Conservation (phyloP, 2,329 filamentous ascomycete species). For the Xylariaceae sp. region DNA sequence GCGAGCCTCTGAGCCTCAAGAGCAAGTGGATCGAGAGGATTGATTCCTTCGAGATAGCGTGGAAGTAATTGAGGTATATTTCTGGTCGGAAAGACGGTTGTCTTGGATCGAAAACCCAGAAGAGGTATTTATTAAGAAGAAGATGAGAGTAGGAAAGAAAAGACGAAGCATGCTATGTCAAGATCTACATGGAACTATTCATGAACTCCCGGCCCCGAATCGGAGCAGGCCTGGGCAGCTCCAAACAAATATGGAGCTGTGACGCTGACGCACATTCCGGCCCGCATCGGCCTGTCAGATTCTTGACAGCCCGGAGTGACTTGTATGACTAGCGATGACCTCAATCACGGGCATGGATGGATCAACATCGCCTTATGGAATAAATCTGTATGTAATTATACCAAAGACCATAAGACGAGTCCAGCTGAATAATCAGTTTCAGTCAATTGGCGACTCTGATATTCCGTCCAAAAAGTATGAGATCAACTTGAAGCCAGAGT, state of each 20-base stretch:
- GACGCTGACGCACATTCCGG: not conserved
- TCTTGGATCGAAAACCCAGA: not conserved
- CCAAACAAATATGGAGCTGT: not conserved
- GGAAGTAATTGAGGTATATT: not conserved
- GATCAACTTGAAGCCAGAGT: too few species aligned
- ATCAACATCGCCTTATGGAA: too few species aligned
- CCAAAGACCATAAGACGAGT: too few species aligned
- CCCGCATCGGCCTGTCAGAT: not conserved
- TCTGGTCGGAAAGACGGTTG: not conserved
- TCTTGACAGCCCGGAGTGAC: not conserved
- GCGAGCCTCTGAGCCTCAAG: not conserved
- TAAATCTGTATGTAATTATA: too few species aligned
- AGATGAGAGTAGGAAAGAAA: not conserved
- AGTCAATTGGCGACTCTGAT: too few species aligned
- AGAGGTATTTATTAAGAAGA: not conserved
- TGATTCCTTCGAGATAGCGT: slow-evolving; percentile 1
- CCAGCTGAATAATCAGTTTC: too few species aligned
- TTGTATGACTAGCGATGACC: not conserved
- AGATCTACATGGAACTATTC: not conserved
- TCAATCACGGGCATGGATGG: too few species aligned
- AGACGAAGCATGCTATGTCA: not conserved
- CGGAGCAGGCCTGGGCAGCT: not conserved
- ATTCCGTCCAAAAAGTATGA: too few species aligned
- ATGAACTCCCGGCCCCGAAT: not conserved
- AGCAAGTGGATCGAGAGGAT: not conserved